phyloP scores from a whole-genome alignment of 2,329 filamentous ascomycete genomes.

The Aspergillus costaricaensis region DNA sequence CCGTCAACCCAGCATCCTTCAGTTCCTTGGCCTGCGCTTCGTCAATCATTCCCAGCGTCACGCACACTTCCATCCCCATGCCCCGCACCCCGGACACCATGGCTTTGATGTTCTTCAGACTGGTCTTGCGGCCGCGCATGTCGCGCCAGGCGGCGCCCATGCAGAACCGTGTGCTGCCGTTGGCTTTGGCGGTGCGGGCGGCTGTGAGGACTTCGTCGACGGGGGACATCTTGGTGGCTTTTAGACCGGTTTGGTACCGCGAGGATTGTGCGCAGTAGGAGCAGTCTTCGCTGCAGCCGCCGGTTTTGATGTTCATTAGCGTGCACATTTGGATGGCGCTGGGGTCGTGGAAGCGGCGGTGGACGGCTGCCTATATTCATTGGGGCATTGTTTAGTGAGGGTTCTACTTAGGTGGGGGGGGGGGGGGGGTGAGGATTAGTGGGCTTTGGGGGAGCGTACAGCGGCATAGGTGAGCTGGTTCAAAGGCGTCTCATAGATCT shows the following conservation, averaged over 20 bases:
- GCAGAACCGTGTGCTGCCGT: constrained; percentile 88
- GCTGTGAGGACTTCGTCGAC: constrained; percentile 80
- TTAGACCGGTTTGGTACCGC: constrained; percentile 73
- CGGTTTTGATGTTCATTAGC: constrained; percentile 95
- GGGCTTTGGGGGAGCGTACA: constrained; percentile 50
- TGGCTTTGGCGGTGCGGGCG: constrained; percentile 74
- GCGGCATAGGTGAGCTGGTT: constrained; percentile 76
- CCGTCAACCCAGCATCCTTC: constrained; percentile 80
- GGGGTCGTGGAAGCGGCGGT: constrained; percentile 83
- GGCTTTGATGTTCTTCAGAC: constrained; percentile 76
- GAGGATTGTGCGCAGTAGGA: constrained; percentile 91
- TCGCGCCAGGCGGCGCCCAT: constrained; percentile 95
- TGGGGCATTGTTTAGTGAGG: background rate
- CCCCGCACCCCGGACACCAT: constrained; percentile 81
- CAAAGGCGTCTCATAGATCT: constrained; percentile 79
- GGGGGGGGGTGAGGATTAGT: background rate
- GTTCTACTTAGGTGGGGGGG: background rate
- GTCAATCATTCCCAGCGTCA: constrained; percentile 94
- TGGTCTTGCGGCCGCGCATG: constrained; percentile 86
- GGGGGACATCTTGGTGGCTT: constrained; percentile 75
- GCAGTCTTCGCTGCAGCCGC: constrained; percentile 89
- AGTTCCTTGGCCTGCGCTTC: constrained; percentile 76
- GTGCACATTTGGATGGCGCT: constrained; percentile 88
- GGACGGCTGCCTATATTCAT: constrained; percentile 64
- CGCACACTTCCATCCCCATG: constrained; percentile 87